phyloP scores from a whole-genome alignment of 768 basidiomycete species.

The Suillus subalutaceus region DNA sequence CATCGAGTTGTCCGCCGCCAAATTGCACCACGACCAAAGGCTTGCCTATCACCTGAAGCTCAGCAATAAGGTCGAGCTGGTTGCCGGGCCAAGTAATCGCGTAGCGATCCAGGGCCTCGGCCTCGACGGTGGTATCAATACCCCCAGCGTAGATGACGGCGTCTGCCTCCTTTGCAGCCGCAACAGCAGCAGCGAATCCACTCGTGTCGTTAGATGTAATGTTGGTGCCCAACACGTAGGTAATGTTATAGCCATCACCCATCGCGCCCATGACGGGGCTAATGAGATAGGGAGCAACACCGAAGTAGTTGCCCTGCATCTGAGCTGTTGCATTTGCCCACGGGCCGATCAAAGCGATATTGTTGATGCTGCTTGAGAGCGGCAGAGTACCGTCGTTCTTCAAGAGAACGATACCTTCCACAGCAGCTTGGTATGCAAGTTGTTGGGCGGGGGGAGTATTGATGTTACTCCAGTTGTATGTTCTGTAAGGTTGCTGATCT shows the following conservation, averaged over 20 bases:
- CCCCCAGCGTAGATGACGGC: constrained; percentile 57
- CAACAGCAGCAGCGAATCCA: constrained; percentile 54
- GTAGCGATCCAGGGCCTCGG: constrained; percentile 49
- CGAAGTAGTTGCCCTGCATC: constrained; percentile 63
- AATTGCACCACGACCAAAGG: constrained; percentile 58
- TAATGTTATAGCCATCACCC: constrained; percentile 48
- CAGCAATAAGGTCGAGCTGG: constrained; percentile 51
- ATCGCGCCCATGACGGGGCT: constrained; percentile 53
- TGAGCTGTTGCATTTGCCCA: constrained; percentile 57
- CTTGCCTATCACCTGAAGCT: constrained; percentile 50
- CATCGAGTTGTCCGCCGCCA: constrained; percentile 60
- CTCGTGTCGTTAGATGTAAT: constrained; percentile 41
- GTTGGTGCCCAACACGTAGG: constrained; percentile 45
- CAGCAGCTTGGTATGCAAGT: constrained; percentile 53
- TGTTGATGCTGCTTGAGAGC: constrained; percentile 45
- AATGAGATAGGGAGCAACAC: constrained; percentile 56
- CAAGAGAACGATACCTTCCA: constrained; percentile 58
- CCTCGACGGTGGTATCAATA: constrained; percentile 52
- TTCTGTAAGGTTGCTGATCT: constrained; percentile 51
- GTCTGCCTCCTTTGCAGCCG: constrained; percentile 51
- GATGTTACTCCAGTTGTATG: constrained; percentile 50
- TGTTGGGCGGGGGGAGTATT: constrained; percentile 49
- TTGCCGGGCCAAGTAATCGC: constrained; percentile 57
- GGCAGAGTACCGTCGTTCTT: constrained; percentile 69
- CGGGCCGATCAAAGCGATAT: constrained; percentile 61